Conservation (phyloP, 768 basidiomycete genomes). For the Termitomyces titanicus region DNA sequence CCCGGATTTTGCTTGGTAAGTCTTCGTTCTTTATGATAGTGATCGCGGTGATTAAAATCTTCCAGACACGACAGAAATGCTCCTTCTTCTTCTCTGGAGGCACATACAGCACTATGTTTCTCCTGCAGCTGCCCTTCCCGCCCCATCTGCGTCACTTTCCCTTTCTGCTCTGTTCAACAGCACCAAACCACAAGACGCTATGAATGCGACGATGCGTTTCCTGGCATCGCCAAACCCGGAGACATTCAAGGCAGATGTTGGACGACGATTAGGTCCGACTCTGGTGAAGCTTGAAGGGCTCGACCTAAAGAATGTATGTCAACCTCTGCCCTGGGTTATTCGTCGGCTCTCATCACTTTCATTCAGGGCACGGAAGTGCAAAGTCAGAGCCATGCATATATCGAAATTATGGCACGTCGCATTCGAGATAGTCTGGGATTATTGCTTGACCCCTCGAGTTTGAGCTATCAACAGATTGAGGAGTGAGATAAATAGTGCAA, state of each 20-base stretch:
- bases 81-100: conserved; percentile 76
- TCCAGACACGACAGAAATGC: conserved; percentile 70
- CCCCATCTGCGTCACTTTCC: conserved; percentile 9
- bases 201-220: conserved; percentile 50
- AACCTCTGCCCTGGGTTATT: neutral
- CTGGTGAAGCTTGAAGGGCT: conserved; percentile 52
- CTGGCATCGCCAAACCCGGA: conserved; percentile 55
- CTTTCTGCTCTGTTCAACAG: conserved; percentile 6
- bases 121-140: conserved; percentile 13
- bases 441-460: conserved; percentile 17
- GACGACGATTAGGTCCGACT: conserved; percentile 49
- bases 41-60: neutral
- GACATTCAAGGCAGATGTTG: conserved; percentile 54
- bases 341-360: neutral
- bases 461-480: neutral
- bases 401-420: conserved; percentile 73
- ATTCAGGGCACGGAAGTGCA: conserved; percentile 40
- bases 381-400: conserved; percentile 64
- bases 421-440: conserved; percentile 63
- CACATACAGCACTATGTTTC: conserved; percentile 67
- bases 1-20: conserved; percentile 57
- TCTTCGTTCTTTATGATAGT: neutral
- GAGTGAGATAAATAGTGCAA: neutral
- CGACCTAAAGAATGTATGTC: conserved; percentile 38
- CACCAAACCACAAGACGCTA: conserved; percentile 17